phyloP scores from a whole-genome alignment of 2,329 filamentous ascomycete species.

The Amauroascus niger region DNA sequence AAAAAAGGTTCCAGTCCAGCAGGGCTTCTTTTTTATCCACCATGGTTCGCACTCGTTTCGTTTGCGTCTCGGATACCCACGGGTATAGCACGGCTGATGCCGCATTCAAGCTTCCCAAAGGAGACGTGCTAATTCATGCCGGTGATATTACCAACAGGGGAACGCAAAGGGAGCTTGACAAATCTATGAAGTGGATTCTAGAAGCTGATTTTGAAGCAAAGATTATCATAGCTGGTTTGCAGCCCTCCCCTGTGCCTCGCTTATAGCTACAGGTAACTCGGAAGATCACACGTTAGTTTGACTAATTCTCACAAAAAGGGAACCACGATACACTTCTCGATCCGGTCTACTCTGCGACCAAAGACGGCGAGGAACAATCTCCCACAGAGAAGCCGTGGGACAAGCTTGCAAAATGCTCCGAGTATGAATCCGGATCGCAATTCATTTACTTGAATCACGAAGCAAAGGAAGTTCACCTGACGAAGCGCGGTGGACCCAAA shows the following conservation, averaged over 20 bases:
- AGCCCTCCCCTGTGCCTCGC: background rate
- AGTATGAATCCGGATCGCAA: background rate
- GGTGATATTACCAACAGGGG: conserved; percentile 51
- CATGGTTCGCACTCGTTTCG: conserved; percentile 41
- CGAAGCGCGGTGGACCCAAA: conserved; percentile 36
- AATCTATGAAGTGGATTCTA: conserved; percentile 45
- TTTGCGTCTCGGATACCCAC: conserved; percentile 53
- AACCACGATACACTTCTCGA: conserved; percentile 52
- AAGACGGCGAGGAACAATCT: conserved; percentile 24
- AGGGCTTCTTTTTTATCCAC: too few relatives aligned
- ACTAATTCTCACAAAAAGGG: conserved; percentile 30
- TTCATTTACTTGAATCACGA: conserved; percentile 46
- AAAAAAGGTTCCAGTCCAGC: too few relatives aligned
- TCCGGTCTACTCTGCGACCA: background rate
- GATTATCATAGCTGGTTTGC: conserved; percentile 45
- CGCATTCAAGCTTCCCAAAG: conserved; percentile 44
- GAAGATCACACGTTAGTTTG: background rate
- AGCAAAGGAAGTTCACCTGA: conserved; percentile 37
- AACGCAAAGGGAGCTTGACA: conserved; percentile 42
- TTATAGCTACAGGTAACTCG: background rate
- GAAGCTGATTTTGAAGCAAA: conserved; percentile 46
- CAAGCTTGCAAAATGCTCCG: background rate
- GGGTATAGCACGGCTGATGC: conserved; percentile 42
- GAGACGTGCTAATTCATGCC: conserved; percentile 51
- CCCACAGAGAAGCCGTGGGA: background rate